Conservation (phyloP, 805 yeast genomes). For the Saccharomyces eubayanus region DNA sequence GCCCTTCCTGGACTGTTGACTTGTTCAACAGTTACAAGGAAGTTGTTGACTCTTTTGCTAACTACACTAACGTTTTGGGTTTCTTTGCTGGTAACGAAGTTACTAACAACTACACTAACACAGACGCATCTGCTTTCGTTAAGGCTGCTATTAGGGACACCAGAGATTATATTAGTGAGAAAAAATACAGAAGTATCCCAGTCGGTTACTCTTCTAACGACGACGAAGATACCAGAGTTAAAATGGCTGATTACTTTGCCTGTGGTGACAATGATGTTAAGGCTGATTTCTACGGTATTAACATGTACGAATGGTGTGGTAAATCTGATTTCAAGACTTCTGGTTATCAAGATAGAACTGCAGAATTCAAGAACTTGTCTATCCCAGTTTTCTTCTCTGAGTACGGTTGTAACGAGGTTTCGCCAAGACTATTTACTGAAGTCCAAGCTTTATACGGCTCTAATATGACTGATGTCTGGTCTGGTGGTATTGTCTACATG, state of each 20-base stretch:
- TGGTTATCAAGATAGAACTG: constrained; percentile 60
- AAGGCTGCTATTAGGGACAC: constrained; percentile 78
- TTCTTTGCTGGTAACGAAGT: constrained; percentile 87
- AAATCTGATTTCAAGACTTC: constrained; percentile 45
- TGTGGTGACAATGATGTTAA: constrained; percentile 59
- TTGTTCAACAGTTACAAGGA: constrained; percentile 58
- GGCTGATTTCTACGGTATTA: constrained; percentile 81
- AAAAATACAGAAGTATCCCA: constrained; percentile 62
- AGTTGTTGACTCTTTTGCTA: constrained; percentile 60
- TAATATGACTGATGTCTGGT: constrained; percentile 78
- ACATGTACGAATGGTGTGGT: constrained; percentile 90
- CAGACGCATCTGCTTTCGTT: constrained; percentile 72
- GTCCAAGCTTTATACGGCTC: constrained; percentile 54
- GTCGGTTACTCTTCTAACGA: constrained; percentile 81
- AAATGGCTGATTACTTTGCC: constrained; percentile 64
- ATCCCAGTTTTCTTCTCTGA: constrained; percentile 75
- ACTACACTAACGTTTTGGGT: constrained; percentile 67
- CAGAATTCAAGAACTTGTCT: constrained; percentile 54
- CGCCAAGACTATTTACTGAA: constrained; percentile 67
- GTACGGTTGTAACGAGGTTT: constrained; percentile 67
- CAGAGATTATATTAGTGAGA: constrained; percentile 53
- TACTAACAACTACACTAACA: constrained; percentile 54
- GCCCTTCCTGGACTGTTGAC: constrained; percentile 57
- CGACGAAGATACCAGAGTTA: constrained; percentile 56
- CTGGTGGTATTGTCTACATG: constrained; percentile 86